Base-by-base conservation (phyloP, 1,284 basidiomycete species). In the Cutaneotrichosporon cavernicola region DNA sequence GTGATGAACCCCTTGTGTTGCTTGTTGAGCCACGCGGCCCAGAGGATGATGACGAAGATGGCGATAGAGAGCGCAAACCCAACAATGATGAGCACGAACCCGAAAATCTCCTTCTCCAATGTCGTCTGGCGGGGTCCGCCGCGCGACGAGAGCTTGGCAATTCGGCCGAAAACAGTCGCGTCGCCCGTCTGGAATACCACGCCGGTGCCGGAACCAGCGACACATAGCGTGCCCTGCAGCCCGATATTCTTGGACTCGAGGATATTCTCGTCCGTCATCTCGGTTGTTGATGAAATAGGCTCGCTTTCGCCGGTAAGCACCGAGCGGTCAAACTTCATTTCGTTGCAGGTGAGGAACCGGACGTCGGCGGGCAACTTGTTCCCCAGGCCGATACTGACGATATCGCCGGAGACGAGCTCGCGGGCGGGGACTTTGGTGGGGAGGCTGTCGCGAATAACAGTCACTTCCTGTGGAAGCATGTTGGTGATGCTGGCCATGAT, bases 211-310 rank as follows among this genome's bases (percentile, higher is more conserved):
- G 76, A 83, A 6, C 88, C 88, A 55, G 84, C 83, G 1, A 86
- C 83, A 69, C 86, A 87, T 31, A 86, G 81, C 0, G 87, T 88
- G 14, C 87, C 87, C 76, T 87, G 85, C 14, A 89, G 80, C 4
- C 86, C 87, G 52, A 89, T 81, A 74, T 89, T 89, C 67, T 83
- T 81, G n/a, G 85, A 86, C 71, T 87, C 86, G 8, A 88, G 83
- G 22, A 85, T 81, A 63, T 87, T 88, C 22, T 83, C 79, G 13
- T 86, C 84, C 2, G 85, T 86, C 16, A 75, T 71, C 26, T 86
- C 83, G 50, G 86, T 73, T 1, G 82, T 81, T 0, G 82, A 86
- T 0, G 82, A 73, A 40, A 89, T 81, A 69, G 86, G 84, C 61
- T 88, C 85, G 26, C 80, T 73, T 77, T 86, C 84, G 40, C 87